phyloP scores from a whole-genome alignment of 108 stramenopile genomes.

The Poteriospumella lacustris region DNA sequence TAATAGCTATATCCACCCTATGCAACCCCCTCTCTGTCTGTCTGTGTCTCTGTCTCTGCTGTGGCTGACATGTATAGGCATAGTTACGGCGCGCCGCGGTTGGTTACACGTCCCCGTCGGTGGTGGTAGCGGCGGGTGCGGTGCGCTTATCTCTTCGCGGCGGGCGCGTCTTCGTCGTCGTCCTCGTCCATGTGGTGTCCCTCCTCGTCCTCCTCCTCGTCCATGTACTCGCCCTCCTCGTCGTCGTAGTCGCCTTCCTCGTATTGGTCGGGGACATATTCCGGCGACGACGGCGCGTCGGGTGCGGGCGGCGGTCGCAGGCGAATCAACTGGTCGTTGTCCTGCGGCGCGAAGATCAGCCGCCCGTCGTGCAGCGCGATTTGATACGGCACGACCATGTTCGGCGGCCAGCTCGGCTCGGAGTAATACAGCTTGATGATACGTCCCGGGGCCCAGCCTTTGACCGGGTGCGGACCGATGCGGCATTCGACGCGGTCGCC shows the following conservation, averaged over 20 bases:
- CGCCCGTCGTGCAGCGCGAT: slow-evolving; percentile 76
- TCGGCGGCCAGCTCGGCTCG: slow-evolving; percentile 72
- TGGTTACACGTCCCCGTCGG: no score
- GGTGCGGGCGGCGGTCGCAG: slow-evolving; percentile 9
- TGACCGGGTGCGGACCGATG: slow-evolving; percentile 72
- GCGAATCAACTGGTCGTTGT: slow-evolving; percentile 13
- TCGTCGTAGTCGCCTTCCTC: slow-evolving; percentile 3
- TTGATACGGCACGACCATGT: slow-evolving; percentile 81
- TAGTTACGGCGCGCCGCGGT: no score
- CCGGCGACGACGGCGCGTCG: slow-evolving; percentile 6
- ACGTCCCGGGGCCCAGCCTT: slow-evolving; percentile 72
- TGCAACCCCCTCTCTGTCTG: no score
- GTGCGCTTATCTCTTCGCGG: no score
- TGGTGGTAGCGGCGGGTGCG: no score
- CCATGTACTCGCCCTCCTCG: neutral
- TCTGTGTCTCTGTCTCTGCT: no score
- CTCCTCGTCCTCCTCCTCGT: slow-evolving; percentile 3
- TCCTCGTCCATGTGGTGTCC: neutral
- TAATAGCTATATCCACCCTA: no score
- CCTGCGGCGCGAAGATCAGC: slow-evolving; percentile 67
- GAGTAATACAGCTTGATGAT: slow-evolving; percentile 72
- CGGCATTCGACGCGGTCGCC: slow-evolving; percentile 71
- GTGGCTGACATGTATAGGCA: no score
- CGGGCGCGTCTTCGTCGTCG: no score
- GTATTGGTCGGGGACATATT: neutral